phyloP scores from a whole-genome alignment of 768 basidiomycete genomes.

The Exsudoporus frostii region DNA sequence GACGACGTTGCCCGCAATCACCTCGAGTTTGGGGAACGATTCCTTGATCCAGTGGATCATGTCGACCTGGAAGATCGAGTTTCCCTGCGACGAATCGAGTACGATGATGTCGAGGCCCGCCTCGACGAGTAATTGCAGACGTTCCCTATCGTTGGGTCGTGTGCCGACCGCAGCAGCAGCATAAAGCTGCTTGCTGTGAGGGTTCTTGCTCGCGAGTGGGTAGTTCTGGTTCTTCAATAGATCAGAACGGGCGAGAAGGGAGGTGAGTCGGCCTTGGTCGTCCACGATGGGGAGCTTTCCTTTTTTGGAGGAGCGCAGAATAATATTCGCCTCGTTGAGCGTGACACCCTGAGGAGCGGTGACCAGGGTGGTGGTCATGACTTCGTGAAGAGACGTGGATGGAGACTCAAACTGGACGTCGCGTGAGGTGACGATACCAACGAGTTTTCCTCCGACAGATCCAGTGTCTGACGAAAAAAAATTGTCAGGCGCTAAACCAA shows the following conservation, averaged over 20 bases:
- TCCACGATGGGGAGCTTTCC: slow-evolving; percentile 92
- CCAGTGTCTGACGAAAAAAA: slow-evolving; percentile 65
- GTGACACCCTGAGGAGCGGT: slow-evolving; percentile 88
- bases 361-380: slow-evolving; percentile 90
- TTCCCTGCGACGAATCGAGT: slow-evolving; percentile 95
- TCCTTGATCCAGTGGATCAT: slow-evolving; percentile 93
- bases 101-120: slow-evolving; percentile 95
- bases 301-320: slow-evolving; percentile 95
- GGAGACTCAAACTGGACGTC: slow-evolving; percentile 90
- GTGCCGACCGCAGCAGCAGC: slow-evolving; percentile 96
- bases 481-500: slow-evolving; percentile 19
- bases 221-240: slow-evolving; percentile 96
- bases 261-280: slow-evolving; percentile 58
- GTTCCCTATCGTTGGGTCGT: slow-evolving; percentile 80
- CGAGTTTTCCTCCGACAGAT: slow-evolving; percentile 80
- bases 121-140: slow-evolving; percentile 81
- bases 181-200: slow-evolving; percentile 90
- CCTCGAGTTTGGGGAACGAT: slow-evolving; percentile 81
- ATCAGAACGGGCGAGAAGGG: slow-evolving; percentile 94
- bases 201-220: slow-evolving; percentile 90
- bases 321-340: slow-evolving; percentile 85
- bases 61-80: slow-evolving; percentile 89
- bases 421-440: slow-evolving; percentile 95
- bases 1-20: slow-evolving; percentile 97
- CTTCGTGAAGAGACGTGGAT: slow-evolving; percentile 60